A percentile compares a stretch with the other conserved stretches of the same genome.
Conservation (phyloP, 2,329 filamentous ascomycete species). For the Colletotrichum horii region DNA sequence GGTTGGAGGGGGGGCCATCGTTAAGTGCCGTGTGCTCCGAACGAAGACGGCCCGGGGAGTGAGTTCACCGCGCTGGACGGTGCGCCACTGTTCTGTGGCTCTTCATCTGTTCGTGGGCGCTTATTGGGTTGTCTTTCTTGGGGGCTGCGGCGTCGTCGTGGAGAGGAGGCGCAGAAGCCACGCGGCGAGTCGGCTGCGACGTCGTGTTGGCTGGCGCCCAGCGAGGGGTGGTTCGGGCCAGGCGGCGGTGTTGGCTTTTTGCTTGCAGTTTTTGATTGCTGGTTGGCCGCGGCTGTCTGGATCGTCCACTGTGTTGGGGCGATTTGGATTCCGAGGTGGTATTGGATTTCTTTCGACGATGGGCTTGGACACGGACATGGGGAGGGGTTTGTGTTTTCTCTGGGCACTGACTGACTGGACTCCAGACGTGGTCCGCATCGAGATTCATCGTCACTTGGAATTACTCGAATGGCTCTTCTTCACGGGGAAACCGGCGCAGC, state of each 20-base stretch:
- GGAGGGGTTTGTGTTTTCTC: not conserved
- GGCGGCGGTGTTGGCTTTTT: not conserved
- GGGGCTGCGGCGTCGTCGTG: not conserved
- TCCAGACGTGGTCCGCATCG: not conserved
- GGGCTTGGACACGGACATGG: not conserved
- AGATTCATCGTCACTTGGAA: not conserved
- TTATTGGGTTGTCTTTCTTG: not conserved
- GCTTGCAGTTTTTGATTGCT: not conserved
- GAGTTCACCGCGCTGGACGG: not conserved
- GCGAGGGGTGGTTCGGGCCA: not conserved
- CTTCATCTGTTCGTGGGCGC: not conserved
- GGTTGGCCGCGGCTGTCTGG: not conserved
- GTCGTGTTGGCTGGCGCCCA: not conserved
- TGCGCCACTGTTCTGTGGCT: not conserved
- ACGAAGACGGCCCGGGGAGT: not conserved
- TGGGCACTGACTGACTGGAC: not conserved
- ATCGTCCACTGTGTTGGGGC: not conserved
- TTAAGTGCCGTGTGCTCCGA: not conserved
- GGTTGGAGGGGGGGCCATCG: not conserved
- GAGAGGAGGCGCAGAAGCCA: constrained; percentile 6
- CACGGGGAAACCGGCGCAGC: not conserved
- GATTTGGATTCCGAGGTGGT: not conserved
- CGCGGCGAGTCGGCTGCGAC: not conserved
- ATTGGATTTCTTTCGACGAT: not conserved
- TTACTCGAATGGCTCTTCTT: not conserved